phyloP scores from a whole-genome alignment of 441 rosid genomes.

The Geranium incanum region DNA sequence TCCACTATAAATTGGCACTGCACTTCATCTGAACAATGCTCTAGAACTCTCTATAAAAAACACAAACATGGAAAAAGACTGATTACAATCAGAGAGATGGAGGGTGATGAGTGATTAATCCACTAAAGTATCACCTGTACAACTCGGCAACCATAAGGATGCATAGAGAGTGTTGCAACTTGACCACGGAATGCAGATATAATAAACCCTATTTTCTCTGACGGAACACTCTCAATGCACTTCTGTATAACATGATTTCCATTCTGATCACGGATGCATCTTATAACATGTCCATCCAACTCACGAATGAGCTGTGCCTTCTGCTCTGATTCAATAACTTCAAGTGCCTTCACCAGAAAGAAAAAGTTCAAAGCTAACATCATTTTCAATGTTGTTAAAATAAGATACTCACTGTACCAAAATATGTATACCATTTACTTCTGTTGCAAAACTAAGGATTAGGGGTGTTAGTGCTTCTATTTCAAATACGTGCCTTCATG shows the following conservation, averaged over 20 bases:
- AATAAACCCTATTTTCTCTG: constrained; percentile 65
- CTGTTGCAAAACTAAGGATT: too few species aligned
- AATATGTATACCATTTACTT: too few species aligned
- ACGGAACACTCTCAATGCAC: constrained; percentile 79
- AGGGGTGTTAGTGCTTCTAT: too few species aligned
- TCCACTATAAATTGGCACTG: constrained; percentile 78
- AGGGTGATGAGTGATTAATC: background rate
- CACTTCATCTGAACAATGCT: constrained; percentile 74
- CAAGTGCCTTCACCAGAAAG: constrained; percentile 62
- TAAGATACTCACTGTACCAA: background rate
- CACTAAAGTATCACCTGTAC: constrained; percentile 53
- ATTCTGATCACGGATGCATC: constrained; percentile 93
- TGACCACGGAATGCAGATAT: constrained; percentile 80
- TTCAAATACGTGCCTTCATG: too few species aligned
- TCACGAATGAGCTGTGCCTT: constrained; percentile 65
- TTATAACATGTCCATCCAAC: constrained; percentile 87
- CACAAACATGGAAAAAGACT: constrained; percentile 11
- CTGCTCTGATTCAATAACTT: constrained; percentile 90
- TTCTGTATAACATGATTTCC: constrained; percentile 98
- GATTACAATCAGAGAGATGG: background rate
- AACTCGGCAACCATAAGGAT: constrained; percentile 98
- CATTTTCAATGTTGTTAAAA: background rate
- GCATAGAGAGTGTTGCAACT: constrained; percentile 76
- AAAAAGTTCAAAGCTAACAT: background rate
- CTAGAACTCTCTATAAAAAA: constrained; percentile 73